Base-by-base conservation (phyloP, 805 yeast species). In the Yarrowia porcina region DNA sequence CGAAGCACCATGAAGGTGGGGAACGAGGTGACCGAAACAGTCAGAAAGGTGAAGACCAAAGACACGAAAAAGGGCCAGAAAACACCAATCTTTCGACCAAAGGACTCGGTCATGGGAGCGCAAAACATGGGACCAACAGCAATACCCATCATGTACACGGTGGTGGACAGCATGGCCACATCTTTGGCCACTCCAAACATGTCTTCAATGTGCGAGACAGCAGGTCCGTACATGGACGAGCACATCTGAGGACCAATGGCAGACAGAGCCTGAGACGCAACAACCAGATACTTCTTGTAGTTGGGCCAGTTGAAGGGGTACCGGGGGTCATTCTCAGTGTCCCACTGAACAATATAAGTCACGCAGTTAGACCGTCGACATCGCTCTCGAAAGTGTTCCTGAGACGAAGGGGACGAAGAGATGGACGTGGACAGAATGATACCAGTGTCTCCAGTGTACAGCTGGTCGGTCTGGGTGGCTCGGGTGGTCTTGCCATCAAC, bases 131-230 rank as follows among this genome's bases (percentile, higher is more conserved):
- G 66, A 0, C 66, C 66, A 17, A 64, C 17, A 64, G 66, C 32
- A 77, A 76, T 66, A 67, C 76, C 11, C 68, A 72, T 18, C 71
- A 69, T 13, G 61, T 66, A 3, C 75, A 73, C 67, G 75, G 78
- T 33, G 15, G 65, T 56, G 3, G 47, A 28, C 30, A 63, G 49
- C 49, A 44, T 54, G 27, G 65, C 63, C 6, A 63, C 64, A 1
- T 28, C 38, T 13, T 36, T 45, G 12, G 21, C 18, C 11, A 61
- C 65, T 9, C 30, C 44, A 41, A 45, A 49, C 28, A 49, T 21
- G 7, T 33, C 56, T 8, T 32, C 56, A 21, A 49, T 49, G 28
- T 49, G 27, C 4, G 39, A n/a, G 3, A 49, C 56, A 1, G 56
- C 56, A 9, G 56, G 39, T 1, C 56, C 56, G 39, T 49, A 49